These are phyloP conservation scores for Breynia disticha DNA, from an alignment of 441 rosid genomes.

Conservation along the genomic window DNA sequence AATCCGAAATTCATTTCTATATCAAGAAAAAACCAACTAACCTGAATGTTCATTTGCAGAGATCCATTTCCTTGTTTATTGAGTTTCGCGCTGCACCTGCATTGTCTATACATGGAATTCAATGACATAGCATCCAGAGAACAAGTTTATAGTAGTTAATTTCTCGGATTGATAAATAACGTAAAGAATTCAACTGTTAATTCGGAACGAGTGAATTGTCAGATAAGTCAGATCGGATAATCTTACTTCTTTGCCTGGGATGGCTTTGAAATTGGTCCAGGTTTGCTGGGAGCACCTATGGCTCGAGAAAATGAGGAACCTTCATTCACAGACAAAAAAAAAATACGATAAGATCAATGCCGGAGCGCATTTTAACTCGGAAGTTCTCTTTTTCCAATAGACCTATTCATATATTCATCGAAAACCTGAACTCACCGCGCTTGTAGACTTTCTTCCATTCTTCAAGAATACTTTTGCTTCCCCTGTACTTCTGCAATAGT, in stretches of 20 bases:
- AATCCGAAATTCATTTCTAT: no score
- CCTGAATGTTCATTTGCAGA: no score
- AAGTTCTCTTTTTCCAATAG: not conserved
- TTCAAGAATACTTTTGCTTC: constrained; percentile 7
- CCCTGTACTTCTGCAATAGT: constrained; percentile 23
- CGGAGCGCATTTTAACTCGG: not conserved
- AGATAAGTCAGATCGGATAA: not conserved
- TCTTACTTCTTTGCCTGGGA: not conserved
- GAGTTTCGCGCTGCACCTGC: no score
- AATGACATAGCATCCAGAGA: constrained; percentile 3
- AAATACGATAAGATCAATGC: not conserved
- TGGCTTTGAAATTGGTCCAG: not conserved
- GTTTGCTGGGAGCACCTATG: not conserved
- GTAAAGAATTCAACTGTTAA: not conserved
- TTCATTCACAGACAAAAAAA: constrained; percentile 6
- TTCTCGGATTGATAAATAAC: not conserved
- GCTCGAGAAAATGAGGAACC: constrained; percentile 7
- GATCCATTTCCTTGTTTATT: no score
- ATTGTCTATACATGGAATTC: no score
- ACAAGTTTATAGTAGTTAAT: constrained; percentile 10
- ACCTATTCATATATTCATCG: no score
- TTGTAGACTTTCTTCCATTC: no score
- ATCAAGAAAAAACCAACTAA: no score
- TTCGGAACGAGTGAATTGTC: not conserved
- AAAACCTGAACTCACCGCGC: no score